A percentile compares a stretch with the other conserved stretches of the same genome.
phyloP scores from a whole-genome alignment of 805 yeast genomes.

The Cyberlindnera saturnus region DNA sequence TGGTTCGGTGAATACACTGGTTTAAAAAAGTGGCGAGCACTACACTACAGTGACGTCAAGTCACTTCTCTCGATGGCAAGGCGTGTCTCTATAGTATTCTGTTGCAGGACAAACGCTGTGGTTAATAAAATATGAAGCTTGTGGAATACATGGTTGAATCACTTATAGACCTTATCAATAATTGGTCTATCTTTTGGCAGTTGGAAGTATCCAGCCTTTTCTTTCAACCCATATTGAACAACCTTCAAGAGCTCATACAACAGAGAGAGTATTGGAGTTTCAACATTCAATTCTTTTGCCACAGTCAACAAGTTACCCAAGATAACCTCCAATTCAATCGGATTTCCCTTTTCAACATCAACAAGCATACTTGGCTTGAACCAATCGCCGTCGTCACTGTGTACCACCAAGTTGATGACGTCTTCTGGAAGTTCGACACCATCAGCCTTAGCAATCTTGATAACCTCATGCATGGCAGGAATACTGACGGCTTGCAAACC shows the following conservation, averaged over 20 bases:
- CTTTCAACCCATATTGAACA: slow-evolving; percentile 57
- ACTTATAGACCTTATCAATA: slow-evolving; percentile 2
- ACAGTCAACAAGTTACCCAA: slow-evolving; percentile 58
- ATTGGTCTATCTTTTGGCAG: slow-evolving; percentile 39
- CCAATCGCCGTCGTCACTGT: slow-evolving; percentile 51
- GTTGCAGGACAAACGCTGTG: no score
- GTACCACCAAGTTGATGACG: slow-evolving; percentile 42
- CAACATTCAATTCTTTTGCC: slow-evolving; percentile 41
- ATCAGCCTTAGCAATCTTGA: slow-evolving; percentile 62
- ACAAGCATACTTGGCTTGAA: slow-evolving; percentile 71
- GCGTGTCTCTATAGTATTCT: no score
- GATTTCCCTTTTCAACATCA: slow-evolving; percentile 60
- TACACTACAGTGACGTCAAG: no score
- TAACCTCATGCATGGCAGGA: slow-evolving; percentile 66
- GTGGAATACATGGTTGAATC: background rate
- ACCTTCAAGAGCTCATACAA: slow-evolving; percentile 57
- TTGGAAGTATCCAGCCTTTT: slow-evolving; percentile 39
- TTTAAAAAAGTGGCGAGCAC: no score
- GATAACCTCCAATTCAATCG: slow-evolving; percentile 66
- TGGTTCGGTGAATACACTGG: no score
- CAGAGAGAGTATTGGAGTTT: slow-evolving; percentile 51
- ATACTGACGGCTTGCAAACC: slow-evolving; percentile 33
- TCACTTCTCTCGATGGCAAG: no score
- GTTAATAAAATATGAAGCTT: no score
- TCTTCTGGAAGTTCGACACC: slow-evolving; percentile 49